phyloP scores from a whole-genome alignment of 352 stramenopile genomes.

The Globisporangium canariense region DNA sequence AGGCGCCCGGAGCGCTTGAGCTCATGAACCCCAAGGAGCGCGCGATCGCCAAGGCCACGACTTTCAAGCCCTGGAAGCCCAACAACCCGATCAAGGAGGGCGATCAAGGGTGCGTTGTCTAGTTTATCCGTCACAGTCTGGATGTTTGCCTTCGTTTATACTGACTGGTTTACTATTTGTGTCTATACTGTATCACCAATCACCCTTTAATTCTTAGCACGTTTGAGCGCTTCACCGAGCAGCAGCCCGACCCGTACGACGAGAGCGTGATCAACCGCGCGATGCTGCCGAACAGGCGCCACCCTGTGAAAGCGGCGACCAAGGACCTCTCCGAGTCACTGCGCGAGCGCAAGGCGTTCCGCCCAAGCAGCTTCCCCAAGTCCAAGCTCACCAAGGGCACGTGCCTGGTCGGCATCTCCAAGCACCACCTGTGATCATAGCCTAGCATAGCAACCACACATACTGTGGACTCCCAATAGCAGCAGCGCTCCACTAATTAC shows the following conservation, averaged over 20 bases:
- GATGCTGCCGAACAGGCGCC: conserved; percentile 65
- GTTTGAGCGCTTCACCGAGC: conserved; percentile 74
- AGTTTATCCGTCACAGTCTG: too few relatives aligned
- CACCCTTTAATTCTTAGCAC: conserved; percentile 16
- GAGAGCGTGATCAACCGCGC: conserved; percentile 67
- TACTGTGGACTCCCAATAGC: too few relatives aligned
- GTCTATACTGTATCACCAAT: background rate
- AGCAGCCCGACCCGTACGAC: conserved; percentile 64
- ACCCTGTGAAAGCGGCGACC: conserved; percentile 65
- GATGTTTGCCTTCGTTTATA: background rate
- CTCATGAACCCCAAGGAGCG: conserved; percentile 77
- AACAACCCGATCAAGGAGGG: conserved; percentile 65
- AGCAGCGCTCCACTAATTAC: too few relatives aligned
- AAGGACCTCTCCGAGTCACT: conserved; percentile 52
- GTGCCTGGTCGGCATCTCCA: conserved; percentile 73
- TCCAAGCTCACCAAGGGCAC: conserved; percentile 72
- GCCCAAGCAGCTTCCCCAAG: conserved; percentile 57
- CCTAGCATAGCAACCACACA: background rate
- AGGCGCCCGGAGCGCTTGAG: conserved; percentile 47
- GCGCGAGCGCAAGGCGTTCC: conserved; percentile 71
- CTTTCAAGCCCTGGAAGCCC: conserved; percentile 66
- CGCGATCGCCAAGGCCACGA: conserved; percentile 40
- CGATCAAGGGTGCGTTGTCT: conserved; percentile 39
- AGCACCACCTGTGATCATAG: conserved; percentile 62
- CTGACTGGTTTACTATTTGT: background rate